Percentiles rank a stretch among this genome's conserved stretches.
Evolutionary conservation across 345 rosid genomes (phyloP).

Genomic region (Excoecaria agallocha): DNA sequence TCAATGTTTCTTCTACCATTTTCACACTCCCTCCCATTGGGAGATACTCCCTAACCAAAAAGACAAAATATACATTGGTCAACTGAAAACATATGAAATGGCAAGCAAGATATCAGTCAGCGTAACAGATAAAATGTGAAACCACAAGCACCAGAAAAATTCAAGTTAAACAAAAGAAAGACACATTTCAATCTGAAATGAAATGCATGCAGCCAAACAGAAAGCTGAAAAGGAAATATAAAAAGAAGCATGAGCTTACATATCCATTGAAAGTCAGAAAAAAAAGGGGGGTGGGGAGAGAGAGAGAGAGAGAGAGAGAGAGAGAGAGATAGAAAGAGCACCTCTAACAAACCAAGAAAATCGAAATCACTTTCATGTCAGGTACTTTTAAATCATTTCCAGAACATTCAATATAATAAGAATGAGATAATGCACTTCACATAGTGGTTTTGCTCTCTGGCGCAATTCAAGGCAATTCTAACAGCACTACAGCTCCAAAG

Average conservation of each 20-base stretch:
- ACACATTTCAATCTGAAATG: neutral
- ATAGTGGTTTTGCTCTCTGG: neutral
- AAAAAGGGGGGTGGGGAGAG: too few species aligned
- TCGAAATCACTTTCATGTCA: neutral
- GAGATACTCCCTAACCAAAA: conserved; percentile 78
- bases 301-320: too few species aligned
- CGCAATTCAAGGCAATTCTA: neutral
- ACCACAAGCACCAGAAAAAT: neutral
- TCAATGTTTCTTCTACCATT: conserved; percentile 86
- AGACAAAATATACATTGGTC: neutral
- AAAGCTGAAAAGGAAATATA: neutral
- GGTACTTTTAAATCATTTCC: neutral
- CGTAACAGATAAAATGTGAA: neutral
- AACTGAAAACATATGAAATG: neutral
- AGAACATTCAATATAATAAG: neutral
- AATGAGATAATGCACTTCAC: neutral
- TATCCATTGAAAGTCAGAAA: neutral
- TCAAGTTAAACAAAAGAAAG: neutral
- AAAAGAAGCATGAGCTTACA: neutral
- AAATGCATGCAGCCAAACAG: neutral
- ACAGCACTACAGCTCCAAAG: neutral
- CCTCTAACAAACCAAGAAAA: neutral
- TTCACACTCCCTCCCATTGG: conserved; percentile 96
- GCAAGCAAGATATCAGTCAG: neutral
- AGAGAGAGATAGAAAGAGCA: too few species aligned